Conservation (phyloP, 208 protist genomes). For the Trypanosoma melophagium region DNA sequence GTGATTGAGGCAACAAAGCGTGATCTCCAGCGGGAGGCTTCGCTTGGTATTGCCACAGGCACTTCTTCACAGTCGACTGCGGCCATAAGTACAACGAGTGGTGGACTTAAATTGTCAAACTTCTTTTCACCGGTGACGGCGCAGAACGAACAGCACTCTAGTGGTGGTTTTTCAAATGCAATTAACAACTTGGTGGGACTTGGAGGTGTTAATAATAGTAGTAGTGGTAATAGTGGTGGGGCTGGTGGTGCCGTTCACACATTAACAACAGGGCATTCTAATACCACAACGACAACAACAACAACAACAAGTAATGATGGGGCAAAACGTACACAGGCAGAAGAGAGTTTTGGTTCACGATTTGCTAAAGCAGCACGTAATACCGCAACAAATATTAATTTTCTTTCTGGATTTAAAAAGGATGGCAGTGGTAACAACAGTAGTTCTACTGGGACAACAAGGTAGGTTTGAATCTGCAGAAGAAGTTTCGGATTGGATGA, state of each 20-base stretch:
- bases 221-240: too few relatives aligned
- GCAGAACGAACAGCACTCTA: background rate
- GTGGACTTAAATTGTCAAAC: conserved; percentile 9
- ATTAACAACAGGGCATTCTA: background rate
- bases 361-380: conserved; percentile 59
- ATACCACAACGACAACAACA: conserved; percentile 2
- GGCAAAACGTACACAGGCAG: conserved; percentile 16
- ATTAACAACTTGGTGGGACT: conserved; percentile 13
- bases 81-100: background rate
- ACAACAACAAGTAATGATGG: background rate
- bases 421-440: conserved; percentile 22
- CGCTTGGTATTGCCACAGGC: conserved; percentile 22
- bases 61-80: conserved; percentile 8
- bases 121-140: conserved; percentile 8
- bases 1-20: conserved; percentile 86
- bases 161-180: conserved; percentile 5
- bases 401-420: conserved; percentile 76
- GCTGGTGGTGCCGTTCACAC: too few relatives aligned
- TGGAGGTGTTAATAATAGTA: too few relatives aligned
- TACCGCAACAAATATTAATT: conserved; percentile 69
- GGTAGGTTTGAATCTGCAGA: too few relatives aligned
- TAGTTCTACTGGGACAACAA: too few relatives aligned
- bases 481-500: too few relatives aligned
- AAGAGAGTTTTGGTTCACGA: conserved; percentile 49
- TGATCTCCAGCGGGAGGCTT: conserved; percentile 39